Conservation (phyloP, 805 yeast genomes). For the Cyberlindnera veronae region DNA sequence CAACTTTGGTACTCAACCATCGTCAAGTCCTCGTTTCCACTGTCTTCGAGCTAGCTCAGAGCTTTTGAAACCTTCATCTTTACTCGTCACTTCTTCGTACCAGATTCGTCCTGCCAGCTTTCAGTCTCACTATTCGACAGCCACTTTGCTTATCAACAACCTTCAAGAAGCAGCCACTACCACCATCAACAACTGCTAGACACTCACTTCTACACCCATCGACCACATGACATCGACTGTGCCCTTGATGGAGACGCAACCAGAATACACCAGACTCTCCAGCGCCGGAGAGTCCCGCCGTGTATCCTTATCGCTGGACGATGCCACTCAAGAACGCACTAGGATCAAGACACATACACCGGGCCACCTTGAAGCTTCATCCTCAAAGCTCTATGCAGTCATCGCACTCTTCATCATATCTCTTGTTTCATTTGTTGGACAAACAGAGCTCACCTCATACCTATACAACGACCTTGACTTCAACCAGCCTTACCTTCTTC, state of each 20-base stretch:
- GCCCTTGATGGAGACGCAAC: constrained; percentile 5
- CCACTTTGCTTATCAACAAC: no score
- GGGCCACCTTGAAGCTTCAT: constrained; percentile 18
- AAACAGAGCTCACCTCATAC: constrained; percentile 76
- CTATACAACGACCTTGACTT: constrained; percentile 54
- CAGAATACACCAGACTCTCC: constrained; percentile 10
- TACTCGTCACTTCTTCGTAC: no score
- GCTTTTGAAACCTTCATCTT: no score
- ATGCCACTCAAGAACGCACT: background rate
- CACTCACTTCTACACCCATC: no score
- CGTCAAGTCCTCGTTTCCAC: no score
- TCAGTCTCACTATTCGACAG: no score
- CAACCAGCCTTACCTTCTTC: constrained; percentile 64
- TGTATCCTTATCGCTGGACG: constrained; percentile 8
- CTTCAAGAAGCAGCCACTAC: no score
- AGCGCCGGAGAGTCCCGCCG: constrained; percentile 11
- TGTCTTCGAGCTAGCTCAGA: no score
- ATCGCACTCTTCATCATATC: constrained; percentile 42
- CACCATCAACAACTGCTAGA: no score
- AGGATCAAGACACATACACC: background rate
- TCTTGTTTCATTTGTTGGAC: constrained; percentile 62
- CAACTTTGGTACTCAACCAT: no score
- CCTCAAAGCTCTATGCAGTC: constrained; percentile 13
- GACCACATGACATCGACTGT: background rate
- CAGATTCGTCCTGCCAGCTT: no score